Evolutionary conservation across 257 asterid species (phyloP), one percentile per base, ranked within the genome.

Genomic region (Galeopsis tetrahit): DNA sequence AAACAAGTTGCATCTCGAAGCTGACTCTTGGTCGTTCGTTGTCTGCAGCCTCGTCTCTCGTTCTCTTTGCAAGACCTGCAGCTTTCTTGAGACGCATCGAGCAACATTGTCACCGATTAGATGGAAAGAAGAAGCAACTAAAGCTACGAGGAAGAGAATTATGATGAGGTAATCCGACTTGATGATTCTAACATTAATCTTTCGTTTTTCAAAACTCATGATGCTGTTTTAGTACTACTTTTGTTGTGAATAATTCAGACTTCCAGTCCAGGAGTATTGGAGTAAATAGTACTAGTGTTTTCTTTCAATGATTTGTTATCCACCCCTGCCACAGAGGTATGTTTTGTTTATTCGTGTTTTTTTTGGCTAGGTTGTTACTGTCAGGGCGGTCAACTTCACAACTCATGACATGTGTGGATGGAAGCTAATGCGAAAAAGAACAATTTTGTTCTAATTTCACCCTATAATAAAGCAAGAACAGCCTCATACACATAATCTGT

Each of bases 1-100:
- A 71, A 75, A 82, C 40, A 75, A 73, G 61, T 79, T 6, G 57
- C 90, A 85, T 1, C 14, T 7, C 9, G 51, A 44, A 44, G 8
- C n/a, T 3, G 62, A 7, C 31, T 14, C 32, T 51, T 51, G 10
- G 3, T 51, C 58, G 28, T 51, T 2, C 31, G 32, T 7, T 2
- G 58, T 14, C 52, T 46, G 52, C 55, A 13, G 17, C 11, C 21
- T 3, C 55, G 52, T 44, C 15, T 11, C 17, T 11, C 46, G 21
- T 5, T 38, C 55, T 0, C 0, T 21, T 21, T 21, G 28, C 28
- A 21, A 21, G 28, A 21, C 28, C 28, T 21, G 28, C 28, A 21
- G 28, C 28, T 49, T 14, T 49, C 21, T 14, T 6, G 33, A 0
- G 13, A 53, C 5, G 35, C 61, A 17, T 21, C 28, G 28, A 21